These are phyloP conservation scores for Suillus subluteus DNA, from an alignment of 768 basidiomycete species.

Conservation along the genomic window DNA sequence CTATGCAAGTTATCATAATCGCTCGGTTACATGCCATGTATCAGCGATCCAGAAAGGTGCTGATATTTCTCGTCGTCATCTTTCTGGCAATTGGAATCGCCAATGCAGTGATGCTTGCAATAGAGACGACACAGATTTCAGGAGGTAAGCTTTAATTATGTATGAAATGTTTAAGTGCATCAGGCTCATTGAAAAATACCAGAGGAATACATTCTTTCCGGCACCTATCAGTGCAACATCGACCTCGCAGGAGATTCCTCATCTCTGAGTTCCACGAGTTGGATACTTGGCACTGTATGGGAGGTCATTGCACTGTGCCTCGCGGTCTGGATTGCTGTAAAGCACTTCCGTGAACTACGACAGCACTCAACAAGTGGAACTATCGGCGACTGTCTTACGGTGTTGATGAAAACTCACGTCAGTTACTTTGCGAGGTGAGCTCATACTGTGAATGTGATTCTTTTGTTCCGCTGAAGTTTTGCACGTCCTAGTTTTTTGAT, in stretches of 20 bases:
- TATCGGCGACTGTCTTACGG: not conserved
- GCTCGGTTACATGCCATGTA: not conserved
- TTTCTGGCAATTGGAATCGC: not conserved
- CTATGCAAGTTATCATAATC: not conserved
- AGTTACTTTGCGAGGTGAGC: not conserved
- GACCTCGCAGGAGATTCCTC: too few species aligned
- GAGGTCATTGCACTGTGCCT: not conserved
- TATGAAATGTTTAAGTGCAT: not conserved
- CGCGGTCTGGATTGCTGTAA: not conserved
- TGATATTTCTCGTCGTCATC: not conserved
- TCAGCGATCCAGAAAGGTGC: not conserved
- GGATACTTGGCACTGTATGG: not conserved
- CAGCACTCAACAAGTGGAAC: not conserved
- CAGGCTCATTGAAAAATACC: not conserved
- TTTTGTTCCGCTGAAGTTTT: not conserved
- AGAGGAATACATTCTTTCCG: not conserved
- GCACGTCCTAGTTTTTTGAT: not conserved
- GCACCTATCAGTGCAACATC: not conserved
- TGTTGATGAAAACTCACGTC: not conserved
- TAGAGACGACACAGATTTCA: not conserved
- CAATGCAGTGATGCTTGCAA: accelerated
- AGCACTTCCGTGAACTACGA: not conserved
- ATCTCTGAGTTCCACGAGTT: not conserved
- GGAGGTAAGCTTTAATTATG: not conserved
- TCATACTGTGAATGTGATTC: not conserved